phyloP scores from a whole-genome alignment of 768 basidiomycete genomes.

The Rickenella mellea region DNA sequence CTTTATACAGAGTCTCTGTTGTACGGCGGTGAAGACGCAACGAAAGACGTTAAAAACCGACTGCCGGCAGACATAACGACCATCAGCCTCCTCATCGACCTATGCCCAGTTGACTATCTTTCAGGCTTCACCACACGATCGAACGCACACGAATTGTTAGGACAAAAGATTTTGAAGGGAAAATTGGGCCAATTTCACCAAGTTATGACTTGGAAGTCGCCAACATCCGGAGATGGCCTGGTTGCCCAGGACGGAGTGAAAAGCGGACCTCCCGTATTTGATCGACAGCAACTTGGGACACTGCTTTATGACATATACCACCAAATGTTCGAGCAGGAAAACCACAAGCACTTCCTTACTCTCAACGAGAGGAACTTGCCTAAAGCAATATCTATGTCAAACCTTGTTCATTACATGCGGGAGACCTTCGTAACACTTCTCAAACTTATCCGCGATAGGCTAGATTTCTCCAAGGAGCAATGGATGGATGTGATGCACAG shows the following conservation, averaged over 20 bases:
- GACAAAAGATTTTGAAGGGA: slow-evolving; percentile 4
- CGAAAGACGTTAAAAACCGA: slow-evolving; percentile 20
- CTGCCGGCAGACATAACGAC: slow-evolving; percentile 30
- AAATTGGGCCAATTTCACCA: slow-evolving; percentile 24
- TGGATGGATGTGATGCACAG: slow-evolving; percentile 35
- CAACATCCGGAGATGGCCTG: slow-evolving; percentile 14
- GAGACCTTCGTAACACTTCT: slow-evolving; percentile 39
- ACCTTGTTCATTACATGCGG: slow-evolving; percentile 35
- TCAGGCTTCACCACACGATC: slow-evolving; percentile 31
- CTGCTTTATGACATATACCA: slow-evolving; percentile 34
- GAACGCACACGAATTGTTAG: slow-evolving; percentile 29
- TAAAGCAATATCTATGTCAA: slow-evolving; percentile 11
- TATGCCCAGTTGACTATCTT: slow-evolving; percentile 29
- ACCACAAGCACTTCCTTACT: slow-evolving; percentile 9
- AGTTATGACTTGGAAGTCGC: slow-evolving; percentile 27
- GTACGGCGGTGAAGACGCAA: slow-evolving; percentile 16
- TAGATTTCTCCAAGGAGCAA: slow-evolving; percentile 17
- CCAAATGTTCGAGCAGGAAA: slow-evolving; percentile 34
- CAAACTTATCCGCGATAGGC: slow-evolving; percentile 25
- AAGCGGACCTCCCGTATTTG: slow-evolving; percentile 14
- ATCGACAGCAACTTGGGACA: slow-evolving; percentile 23
- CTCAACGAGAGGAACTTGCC: slow-evolving; percentile 3
- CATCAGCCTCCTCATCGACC: slow-evolving; percentile 31
- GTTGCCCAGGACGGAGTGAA: not conserved
- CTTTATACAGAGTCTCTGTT: slow-evolving; percentile 36